A percentile compares a stretch with the other conserved stretches of the same genome.
phyloP scores from a whole-genome alignment of 2,329 filamentous ascomycete genomes.

The Pezicula rhizophila region DNA sequence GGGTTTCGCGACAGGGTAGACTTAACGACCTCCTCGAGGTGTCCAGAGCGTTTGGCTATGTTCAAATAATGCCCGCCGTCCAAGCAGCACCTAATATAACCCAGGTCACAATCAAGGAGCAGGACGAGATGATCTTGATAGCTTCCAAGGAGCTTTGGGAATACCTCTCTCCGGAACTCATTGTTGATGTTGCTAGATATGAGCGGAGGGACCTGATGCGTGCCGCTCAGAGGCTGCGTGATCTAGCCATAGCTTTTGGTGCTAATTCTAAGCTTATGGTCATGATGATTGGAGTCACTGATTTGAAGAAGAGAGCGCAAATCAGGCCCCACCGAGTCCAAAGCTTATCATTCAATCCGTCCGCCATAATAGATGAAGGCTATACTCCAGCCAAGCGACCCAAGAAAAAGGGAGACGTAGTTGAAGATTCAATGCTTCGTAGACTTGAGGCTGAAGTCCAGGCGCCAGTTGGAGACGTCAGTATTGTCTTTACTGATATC shows the following conservation, averaged over 20 bases:
- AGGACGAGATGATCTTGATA: conserved; percentile 88
- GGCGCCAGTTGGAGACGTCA: conserved; percentile 82
- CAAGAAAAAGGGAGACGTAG: conserved; percentile 54
- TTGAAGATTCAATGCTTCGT: conserved; percentile 81
- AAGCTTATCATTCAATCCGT: conserved; percentile 73
- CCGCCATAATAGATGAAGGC: conserved; percentile 64
- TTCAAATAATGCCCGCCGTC: conserved; percentile 85
- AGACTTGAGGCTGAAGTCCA: conserved; percentile 86
- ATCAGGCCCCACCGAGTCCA: conserved; percentile 66
- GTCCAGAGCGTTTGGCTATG: conserved; percentile 91
- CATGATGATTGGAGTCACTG: conserved; percentile 92
- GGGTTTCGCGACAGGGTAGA: conserved; percentile 89
- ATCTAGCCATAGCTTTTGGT: conserved; percentile 92
- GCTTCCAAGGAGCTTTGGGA: conserved; percentile 95
- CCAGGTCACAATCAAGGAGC: conserved; percentile 72
- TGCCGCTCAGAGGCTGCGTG: conserved; percentile 87
- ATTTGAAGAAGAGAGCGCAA: conserved; percentile 80
- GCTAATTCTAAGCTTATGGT: conserved; percentile 96
- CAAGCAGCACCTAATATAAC: conserved; percentile 84
- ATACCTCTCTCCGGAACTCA: conserved; percentile 80
- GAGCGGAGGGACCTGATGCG: conserved; percentile 90
- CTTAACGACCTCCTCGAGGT: conserved; percentile 89
- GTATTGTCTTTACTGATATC: conserved; percentile 97
- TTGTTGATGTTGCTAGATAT: conserved; percentile 83
- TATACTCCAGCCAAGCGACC: conserved; percentile 60